A percentile compares a stretch with the other conserved stretches of the same genome.
Conservation (phyloP, 2,329 filamentous ascomycete genomes). For the Colletotrichum simmondsii region DNA sequence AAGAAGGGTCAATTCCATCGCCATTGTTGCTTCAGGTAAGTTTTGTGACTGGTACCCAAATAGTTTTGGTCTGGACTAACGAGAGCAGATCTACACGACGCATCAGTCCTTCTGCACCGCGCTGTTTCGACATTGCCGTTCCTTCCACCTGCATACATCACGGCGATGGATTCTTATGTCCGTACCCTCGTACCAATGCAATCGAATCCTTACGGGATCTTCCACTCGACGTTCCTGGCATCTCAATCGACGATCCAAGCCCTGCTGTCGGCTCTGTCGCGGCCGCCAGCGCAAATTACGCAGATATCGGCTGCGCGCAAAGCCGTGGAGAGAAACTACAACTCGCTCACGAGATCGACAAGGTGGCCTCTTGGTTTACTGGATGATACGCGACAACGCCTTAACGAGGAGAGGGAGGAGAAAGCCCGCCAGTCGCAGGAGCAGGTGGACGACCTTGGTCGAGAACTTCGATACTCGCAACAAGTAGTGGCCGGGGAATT, state of each 20-base stretch:
- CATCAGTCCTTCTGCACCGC: slow-evolving; percentile 65
- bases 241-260: slow-evolving; percentile 88
- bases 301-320: slow-evolving; percentile 81
- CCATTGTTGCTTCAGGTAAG: slow-evolving; percentile 71
- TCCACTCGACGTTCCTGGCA: slow-evolving; percentile 81
- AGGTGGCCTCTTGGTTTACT: slow-evolving; percentile 85
- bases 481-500: slow-evolving; percentile 92
- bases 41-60: background rate
- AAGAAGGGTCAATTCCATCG: slow-evolving; percentile 79
- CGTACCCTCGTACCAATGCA: slow-evolving; percentile 73
- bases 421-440: slow-evolving; percentile 76
- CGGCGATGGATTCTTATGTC: slow-evolving; percentile 79
- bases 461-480: slow-evolving; percentile 90
- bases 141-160: slow-evolving; percentile 74
- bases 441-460: slow-evolving; percentile 79
- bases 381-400: slow-evolving; percentile 86
- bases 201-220: slow-evolving; percentile 76
- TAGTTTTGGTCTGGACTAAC: background rate
- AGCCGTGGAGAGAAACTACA: slow-evolving; percentile 79
- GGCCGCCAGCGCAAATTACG: slow-evolving; percentile 81
- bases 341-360: slow-evolving; percentile 77
- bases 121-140: slow-evolving; percentile 69
- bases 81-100: slow-evolving; percentile 73
- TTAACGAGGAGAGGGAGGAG: slow-evolving; percentile 86
- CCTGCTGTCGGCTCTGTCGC: slow-evolving; percentile 80